These are phyloP conservation scores for Trichosporon asahii DNA, from an alignment of 1,284 basidiomycete genomes.

Conservation along the genomic window DNA sequence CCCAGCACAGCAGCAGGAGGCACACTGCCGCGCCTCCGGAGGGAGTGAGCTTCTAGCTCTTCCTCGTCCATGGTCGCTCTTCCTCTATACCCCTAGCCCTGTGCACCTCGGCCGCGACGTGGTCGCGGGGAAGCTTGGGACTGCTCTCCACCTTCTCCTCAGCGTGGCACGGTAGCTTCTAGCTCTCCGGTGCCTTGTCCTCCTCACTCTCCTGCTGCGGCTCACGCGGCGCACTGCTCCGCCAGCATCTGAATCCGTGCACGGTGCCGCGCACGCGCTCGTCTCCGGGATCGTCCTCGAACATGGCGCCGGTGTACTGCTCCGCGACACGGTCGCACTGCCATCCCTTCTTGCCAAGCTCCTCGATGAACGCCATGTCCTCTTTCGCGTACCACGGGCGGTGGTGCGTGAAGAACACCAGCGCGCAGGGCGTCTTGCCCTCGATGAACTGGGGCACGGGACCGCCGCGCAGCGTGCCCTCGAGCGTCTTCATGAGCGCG, in stretches of 20 bases:
- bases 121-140: background rate
- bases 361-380: constrained; percentile 76
- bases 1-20: background rate
- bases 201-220: background rate
- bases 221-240: constrained; percentile 11
- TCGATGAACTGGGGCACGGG: constrained; percentile 34
- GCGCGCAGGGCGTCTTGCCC: constrained; percentile 57
- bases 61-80: too few species aligned
- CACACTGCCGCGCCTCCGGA: background rate
- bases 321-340: constrained; percentile 67
- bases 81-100: background rate
- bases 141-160: background rate
- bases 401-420: constrained; percentile 93
- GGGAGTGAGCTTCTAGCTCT: background rate
- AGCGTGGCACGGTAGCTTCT: background rate
- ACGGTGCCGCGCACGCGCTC: constrained; percentile 58
- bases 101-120: too few species aligned
- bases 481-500: constrained; percentile 74
- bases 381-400: constrained; percentile 77
- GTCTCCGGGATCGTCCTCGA: constrained; percentile 76
- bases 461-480: constrained; percentile 52
- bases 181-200: background rate
- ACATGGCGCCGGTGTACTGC: constrained; percentile 74
- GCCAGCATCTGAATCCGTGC: constrained; percentile 57
- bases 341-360: constrained; percentile 62